Evolutionary conservation across 805 yeast genomes (phyloP).

Genomic region (Suhomyces kilbournensis): DNA sequence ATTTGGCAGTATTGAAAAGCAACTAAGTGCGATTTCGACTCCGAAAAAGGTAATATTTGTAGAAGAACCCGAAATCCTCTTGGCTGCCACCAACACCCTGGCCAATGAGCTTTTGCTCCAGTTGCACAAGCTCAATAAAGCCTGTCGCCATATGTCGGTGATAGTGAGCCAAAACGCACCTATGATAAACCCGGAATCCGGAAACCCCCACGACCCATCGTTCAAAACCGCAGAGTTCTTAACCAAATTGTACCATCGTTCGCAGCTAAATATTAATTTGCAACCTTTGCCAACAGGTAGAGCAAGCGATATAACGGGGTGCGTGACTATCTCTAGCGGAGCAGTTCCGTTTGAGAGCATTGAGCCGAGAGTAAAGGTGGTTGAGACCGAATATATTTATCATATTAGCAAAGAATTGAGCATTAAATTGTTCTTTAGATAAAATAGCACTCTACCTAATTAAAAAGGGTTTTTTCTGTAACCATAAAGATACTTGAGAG

Average conservation of each 20-base stretch:
- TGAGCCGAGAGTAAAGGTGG: constrained; percentile 22
- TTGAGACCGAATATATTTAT: constrained; percentile 65
- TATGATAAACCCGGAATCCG: constrained; percentile 25
- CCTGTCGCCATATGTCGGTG: constrained; percentile 34
- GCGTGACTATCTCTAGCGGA: constrained; percentile 59
- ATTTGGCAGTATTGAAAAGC: constrained; percentile 15
- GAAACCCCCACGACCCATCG: constrained; percentile 26
- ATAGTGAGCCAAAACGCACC: constrained; percentile 36
- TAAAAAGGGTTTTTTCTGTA: too few relatives aligned
- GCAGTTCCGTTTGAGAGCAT: constrained; percentile 29
- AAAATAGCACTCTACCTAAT: too few relatives aligned
- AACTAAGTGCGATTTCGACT: constrained; percentile 6
- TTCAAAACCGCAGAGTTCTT: constrained; percentile 48
- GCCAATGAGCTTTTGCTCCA: constrained; percentile 34
- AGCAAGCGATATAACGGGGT: constrained; percentile 80
- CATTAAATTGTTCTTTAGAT: constrained; percentile 43
- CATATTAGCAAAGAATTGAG: constrained; percentile 53
- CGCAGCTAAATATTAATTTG: constrained; percentile 52
- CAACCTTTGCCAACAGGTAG: constrained; percentile 75
- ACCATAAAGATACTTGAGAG: too few relatives aligned
- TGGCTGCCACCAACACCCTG: constrained; percentile 39
- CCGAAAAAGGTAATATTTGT: constrained; percentile 32
- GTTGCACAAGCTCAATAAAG: constrained; percentile 30
- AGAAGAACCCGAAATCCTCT: constrained; percentile 47
- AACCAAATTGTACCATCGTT: constrained; percentile 46